A percentile compares a stretch with the other conserved stretches of the same genome.
Conservation (phyloP, 2,329 filamentous ascomycete genomes). For the Pseudocercospora fuligena region DNA sequence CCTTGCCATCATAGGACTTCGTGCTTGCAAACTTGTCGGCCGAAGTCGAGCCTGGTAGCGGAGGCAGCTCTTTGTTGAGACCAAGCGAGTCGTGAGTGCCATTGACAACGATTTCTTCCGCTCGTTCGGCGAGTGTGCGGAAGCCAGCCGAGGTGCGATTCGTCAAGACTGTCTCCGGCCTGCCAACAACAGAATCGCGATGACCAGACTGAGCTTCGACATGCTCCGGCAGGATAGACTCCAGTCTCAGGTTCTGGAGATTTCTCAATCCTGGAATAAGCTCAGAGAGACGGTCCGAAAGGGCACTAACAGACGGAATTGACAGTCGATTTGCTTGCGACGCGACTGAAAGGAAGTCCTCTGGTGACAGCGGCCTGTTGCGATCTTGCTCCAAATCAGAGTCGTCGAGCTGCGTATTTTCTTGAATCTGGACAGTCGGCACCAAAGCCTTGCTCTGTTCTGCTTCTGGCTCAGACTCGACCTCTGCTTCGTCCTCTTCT, state of each 20-base stretch:
- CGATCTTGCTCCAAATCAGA: slow-evolving; percentile 27
- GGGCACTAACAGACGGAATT: slow-evolving; percentile 51
- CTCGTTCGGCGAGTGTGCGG: slow-evolving; percentile 43
- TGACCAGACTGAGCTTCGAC: slow-evolving; percentile 37
- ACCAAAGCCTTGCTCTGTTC: slow-evolving; percentile 27
- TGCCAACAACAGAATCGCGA: slow-evolving; percentile 26
- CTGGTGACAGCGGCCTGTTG: slow-evolving; percentile 45
- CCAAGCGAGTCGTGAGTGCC: slow-evolving; percentile 43
- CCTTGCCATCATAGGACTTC: slow-evolving; percentile 32
- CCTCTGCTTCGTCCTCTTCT: slow-evolving; percentile 31
- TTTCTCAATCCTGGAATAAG: slow-evolving; percentile 51
- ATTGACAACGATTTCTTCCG: slow-evolving; percentile 44
- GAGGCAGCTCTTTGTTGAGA: slow-evolving; percentile 44
- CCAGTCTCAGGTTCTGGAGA: slow-evolving; percentile 41
- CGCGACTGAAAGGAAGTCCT: slow-evolving; percentile 47
- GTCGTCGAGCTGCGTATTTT: slow-evolving; percentile 31
- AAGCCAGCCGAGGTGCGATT: slow-evolving; percentile 45
- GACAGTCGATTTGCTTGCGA: slow-evolving; percentile 52
- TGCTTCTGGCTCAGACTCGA: slow-evolving; percentile 26
- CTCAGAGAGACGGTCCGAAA: slow-evolving; percentile 53
- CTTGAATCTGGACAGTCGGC: slow-evolving; percentile 33
- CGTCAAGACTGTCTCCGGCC: slow-evolving; percentile 41
- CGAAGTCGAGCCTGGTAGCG: slow-evolving; percentile 39
- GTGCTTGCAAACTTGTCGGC: slow-evolving; percentile 34
- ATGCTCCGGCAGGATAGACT: slow-evolving; percentile 45